phyloP scores from a whole-genome alignment of 2,329 filamentous ascomycete species.

The Ophiostoma fasciatum region DNA sequence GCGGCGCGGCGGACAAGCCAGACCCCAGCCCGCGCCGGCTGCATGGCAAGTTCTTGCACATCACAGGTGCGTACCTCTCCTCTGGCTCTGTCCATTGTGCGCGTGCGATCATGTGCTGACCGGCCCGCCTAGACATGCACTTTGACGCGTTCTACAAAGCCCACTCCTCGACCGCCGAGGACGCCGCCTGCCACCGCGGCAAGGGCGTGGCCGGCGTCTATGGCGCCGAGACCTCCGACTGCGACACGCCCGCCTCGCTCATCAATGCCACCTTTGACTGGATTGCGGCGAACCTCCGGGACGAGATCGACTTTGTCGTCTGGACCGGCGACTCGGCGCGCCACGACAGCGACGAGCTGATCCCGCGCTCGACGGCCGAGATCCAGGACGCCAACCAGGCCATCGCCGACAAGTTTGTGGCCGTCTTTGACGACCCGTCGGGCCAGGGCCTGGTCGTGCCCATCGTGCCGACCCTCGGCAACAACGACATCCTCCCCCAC shows the following conservation, averaged over 20 bases:
- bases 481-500: slow-evolving; percentile 95
- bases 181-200: slow-evolving; percentile 64
- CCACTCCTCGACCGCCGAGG: slow-evolving; percentile 55
- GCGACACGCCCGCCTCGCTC: slow-evolving; percentile 69
- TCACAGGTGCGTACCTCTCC: slow-evolving; percentile 50
- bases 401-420: slow-evolving; percentile 60
- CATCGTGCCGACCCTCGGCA: slow-evolving; percentile 80
- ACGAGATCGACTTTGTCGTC: slow-evolving; percentile 74
- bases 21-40: slow-evolving; percentile 29
- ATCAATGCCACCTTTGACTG: slow-evolving; percentile 83
- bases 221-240: slow-evolving; percentile 75
- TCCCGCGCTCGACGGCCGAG: slow-evolving; percentile 60
- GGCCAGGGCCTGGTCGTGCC: slow-evolving; percentile 54
- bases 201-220: slow-evolving; percentile 64
- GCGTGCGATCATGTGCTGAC: neutral
- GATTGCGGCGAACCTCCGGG: slow-evolving; percentile 64
- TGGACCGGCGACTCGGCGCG: slow-evolving; percentile 88
- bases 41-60: slow-evolving; percentile 69
- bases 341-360: slow-evolving; percentile 72
- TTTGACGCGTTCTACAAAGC: slow-evolving; percentile 77
- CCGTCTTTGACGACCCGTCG: slow-evolving; percentile 49
- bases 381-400: slow-evolving; percentile 65
- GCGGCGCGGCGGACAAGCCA: slow-evolving; percentile 4
- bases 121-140: slow-evolving; percentile 56
- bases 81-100: neutral